phyloP scores from a whole-genome alignment of 306 rosid species.

The Rosa rugosa region DNA sequence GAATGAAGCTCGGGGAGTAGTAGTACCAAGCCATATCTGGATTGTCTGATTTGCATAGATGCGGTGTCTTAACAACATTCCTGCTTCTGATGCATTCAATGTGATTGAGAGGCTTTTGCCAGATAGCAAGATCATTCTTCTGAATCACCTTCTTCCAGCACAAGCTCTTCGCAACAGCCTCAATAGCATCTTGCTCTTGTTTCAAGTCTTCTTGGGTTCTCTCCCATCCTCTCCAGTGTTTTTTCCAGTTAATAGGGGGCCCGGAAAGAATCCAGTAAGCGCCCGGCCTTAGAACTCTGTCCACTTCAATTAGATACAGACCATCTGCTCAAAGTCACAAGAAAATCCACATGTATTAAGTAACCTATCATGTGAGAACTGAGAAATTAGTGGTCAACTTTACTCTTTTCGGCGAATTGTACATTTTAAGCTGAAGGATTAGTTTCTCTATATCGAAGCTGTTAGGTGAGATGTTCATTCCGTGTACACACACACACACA shows the following conservation, averaged over 20 bases:
- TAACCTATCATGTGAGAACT: background rate
- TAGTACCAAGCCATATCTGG: conserved; percentile 74
- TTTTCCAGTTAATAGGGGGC: conserved; percentile 89
- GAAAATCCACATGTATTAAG: conserved; percentile 2
- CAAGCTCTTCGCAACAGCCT: conserved; percentile 58
- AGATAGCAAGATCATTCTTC: conserved; percentile 72
- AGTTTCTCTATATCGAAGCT: background rate
- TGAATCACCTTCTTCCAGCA: conserved; percentile 88
- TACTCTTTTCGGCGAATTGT: background rate
- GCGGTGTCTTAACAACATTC: conserved; percentile 60
- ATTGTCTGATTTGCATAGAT: conserved; percentile 75
- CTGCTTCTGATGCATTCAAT: conserved; percentile 57
- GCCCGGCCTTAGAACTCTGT: conserved; percentile 89
- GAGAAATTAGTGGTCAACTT: background rate
- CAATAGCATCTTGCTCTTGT: conserved; percentile 77
- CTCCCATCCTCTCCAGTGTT: conserved; percentile 91
- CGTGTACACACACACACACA: background rate
- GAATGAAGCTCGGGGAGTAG: conserved; percentile 1
- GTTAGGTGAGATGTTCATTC: background rate
- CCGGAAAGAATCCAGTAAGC: conserved; percentile 99
- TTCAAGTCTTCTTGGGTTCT: conserved; percentile 81
- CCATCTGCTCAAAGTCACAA: conserved; percentile 55
- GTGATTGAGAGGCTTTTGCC: conserved; percentile 90
- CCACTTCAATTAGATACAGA: conserved; percentile 81
- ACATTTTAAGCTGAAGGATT: background rate